A percentile compares a stretch with the other conserved stretches of the same genome.
These are phyloP conservation scores for Colletotrichum costaricense DNA, from an alignment of 2,329 filamentous ascomycete species.

Conservation along the genomic window DNA sequence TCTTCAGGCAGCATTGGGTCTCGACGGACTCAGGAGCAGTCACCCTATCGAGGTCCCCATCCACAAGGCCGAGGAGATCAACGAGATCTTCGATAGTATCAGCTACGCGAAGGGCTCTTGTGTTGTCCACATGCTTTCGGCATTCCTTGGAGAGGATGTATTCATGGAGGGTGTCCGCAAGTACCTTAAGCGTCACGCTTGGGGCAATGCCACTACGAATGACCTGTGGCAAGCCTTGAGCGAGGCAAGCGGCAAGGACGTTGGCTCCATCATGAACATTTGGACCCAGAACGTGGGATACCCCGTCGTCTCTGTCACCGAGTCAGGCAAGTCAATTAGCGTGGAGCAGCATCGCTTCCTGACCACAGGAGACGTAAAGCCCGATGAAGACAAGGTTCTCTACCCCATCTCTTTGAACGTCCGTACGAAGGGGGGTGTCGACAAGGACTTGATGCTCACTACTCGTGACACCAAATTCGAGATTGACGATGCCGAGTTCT, in stretches of 20 bases:
- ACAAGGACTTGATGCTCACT: conserved; percentile 74
- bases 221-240: conserved; percentile 91
- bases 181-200: conserved; percentile 97
- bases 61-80: conserved; percentile 94
- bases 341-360: conserved; percentile 97
- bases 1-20: conserved; percentile 84
- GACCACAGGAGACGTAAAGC: conserved; percentile 90
- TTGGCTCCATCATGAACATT: conserved; percentile 90
- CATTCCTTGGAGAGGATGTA: conserved; percentile 89
- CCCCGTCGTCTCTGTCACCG: conserved; percentile 87
- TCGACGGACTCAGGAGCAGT: conserved; percentile 93
- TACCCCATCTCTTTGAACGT: conserved; percentile 92
- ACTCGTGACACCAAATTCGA: conserved; percentile 80
- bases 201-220: conserved; percentile 90
- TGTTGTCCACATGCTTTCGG: conserved; percentile 96
- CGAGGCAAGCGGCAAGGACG: conserved; percentile 90
- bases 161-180: conserved; percentile 92
- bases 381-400: conserved; percentile 88
- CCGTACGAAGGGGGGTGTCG: conserved; percentile 83
- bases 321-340: conserved; percentile 77
- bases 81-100: conserved; percentile 98
- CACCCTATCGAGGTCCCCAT: conserved; percentile 97
- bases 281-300: conserved; percentile 98
- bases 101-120: conserved; percentile 98
- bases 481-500: conserved; percentile 85